Conservation (phyloP, 768 basidiomycete species). For the Mrakia gelida region DNA sequence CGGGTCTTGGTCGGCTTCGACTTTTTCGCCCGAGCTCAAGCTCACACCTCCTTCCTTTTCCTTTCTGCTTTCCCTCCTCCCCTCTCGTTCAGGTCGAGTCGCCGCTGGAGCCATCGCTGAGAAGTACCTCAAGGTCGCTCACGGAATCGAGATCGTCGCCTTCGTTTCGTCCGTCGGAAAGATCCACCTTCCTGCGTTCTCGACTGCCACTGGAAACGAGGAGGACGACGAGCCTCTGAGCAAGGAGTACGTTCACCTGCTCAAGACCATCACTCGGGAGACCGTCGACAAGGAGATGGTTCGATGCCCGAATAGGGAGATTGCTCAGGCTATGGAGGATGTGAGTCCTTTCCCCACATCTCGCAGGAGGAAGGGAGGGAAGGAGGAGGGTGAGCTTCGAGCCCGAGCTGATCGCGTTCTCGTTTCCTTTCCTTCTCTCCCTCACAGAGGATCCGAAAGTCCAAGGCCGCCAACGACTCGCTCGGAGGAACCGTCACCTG, state of each 20-base stretch:
- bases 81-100: conserved; percentile 63
- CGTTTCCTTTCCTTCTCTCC: neutral
- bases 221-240: conserved; percentile 68
- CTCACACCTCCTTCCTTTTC: too few relatives aligned
- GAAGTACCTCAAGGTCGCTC: conserved; percentile 79
- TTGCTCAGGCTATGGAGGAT: conserved; percentile 84
- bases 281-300: conserved; percentile 83
- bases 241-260: conserved; percentile 73
- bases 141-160: conserved; percentile 90
- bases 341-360: conserved; percentile 47
- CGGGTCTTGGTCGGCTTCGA: neutral
- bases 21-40: neutral
- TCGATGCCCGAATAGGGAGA: conserved; percentile 84
- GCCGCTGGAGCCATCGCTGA: conserved; percentile 98
- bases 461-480: conserved; percentile 85
- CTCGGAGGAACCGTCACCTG: conserved; percentile 98
- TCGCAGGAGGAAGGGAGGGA: neutral
- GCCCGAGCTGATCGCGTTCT: conserved; percentile 8
- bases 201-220: conserved; percentile 51
- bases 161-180: conserved; percentile 97
- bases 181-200: conserved; percentile 64
- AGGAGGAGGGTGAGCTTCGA: neutral
- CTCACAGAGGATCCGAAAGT: conserved; percentile 79
- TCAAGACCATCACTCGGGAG: conserved; percentile 73
- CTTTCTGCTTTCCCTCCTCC: neutral